These are phyloP conservation scores for Chloris gayana DNA, from an alignment of 176 grass and related monocot genomes.

Conservation along the genomic window DNA sequence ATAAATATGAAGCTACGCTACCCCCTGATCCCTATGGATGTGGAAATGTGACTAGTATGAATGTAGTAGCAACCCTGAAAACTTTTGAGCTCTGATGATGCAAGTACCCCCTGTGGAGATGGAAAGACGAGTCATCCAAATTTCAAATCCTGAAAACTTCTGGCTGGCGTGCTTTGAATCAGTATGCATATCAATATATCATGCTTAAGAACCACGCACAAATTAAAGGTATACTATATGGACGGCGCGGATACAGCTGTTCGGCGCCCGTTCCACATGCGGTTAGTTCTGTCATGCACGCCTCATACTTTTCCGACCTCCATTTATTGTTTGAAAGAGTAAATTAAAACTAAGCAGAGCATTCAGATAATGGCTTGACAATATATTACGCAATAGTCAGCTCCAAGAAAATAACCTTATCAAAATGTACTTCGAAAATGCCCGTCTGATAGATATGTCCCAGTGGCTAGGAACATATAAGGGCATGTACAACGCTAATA, in stretches of 20 bases:
- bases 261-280: not conserved
- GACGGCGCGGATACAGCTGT: not conserved
- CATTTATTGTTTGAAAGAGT: not conserved
- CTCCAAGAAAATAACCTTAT: not conserved
- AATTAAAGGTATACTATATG: not conserved
- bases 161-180: not conserved
- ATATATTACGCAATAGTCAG: not conserved
- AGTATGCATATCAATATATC: not conserved
- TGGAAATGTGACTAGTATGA: not conserved
- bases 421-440: not conserved
- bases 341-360: not conserved
- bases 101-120: not conserved
- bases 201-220: not conserved
- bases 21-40: no score
- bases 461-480: not conserved
- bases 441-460: not conserved
- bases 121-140: not conserved
- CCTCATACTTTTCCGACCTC: not conserved
- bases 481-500: no score
- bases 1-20: no score
- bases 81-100: not conserved
- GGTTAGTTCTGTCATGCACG: not conserved
- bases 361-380: not conserved
- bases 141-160: not conserved
- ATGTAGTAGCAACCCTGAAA: not conserved